Conservation (phyloP, 2,329 filamentous ascomycete genomes). For the Gaeumannomyces sp. region DNA sequence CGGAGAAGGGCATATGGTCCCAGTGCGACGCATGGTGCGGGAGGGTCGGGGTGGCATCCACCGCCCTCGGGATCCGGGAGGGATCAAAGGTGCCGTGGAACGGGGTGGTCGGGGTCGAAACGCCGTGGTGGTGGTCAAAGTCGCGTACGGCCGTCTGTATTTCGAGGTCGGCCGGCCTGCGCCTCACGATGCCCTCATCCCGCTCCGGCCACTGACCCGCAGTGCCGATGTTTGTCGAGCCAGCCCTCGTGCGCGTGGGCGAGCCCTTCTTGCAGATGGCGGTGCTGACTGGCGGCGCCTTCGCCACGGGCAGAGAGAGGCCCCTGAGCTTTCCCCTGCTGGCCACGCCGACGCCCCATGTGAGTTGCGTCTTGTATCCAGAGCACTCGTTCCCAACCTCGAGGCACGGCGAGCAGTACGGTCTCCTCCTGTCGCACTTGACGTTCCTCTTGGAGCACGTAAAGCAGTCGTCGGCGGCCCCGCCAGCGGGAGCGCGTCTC, state of each 20-base stretch:
- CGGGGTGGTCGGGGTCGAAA: constrained; percentile 19
- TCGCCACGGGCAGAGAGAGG: constrained; percentile 67
- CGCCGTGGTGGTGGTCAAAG: constrained; percentile 27
- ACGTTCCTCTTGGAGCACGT: constrained; percentile 77
- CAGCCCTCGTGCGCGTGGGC: constrained; percentile 36
- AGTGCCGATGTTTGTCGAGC: constrained; percentile 26
- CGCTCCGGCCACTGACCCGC: constrained; percentile 1
- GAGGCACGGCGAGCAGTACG: constrained; percentile 92
- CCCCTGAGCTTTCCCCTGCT: constrained; percentile 92
- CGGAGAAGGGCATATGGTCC: constrained; percentile 41
- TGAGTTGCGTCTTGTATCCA: constrained; percentile 93
- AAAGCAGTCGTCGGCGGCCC: constrained; percentile 92
- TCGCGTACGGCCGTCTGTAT: not conserved
- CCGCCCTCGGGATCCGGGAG: constrained; percentile 42
- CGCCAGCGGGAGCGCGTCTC: constrained; percentile 80
- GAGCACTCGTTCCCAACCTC: constrained; percentile 89
- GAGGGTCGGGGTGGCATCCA: constrained; percentile 34
- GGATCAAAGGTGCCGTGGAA: constrained; percentile 39
- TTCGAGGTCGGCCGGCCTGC: constrained; percentile 1
- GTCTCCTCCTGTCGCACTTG: constrained; percentile 84
- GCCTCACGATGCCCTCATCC: not conserved
- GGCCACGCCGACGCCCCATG: constrained; percentile 92
- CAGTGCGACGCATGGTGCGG: constrained; percentile 37
- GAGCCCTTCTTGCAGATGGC: constrained; percentile 42
- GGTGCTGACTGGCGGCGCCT: constrained; percentile 47